These are phyloP conservation scores for Neurospora pannonica DNA, from an alignment of 495 filamentous ascomycete species.

Conservation along the genomic window DNA sequence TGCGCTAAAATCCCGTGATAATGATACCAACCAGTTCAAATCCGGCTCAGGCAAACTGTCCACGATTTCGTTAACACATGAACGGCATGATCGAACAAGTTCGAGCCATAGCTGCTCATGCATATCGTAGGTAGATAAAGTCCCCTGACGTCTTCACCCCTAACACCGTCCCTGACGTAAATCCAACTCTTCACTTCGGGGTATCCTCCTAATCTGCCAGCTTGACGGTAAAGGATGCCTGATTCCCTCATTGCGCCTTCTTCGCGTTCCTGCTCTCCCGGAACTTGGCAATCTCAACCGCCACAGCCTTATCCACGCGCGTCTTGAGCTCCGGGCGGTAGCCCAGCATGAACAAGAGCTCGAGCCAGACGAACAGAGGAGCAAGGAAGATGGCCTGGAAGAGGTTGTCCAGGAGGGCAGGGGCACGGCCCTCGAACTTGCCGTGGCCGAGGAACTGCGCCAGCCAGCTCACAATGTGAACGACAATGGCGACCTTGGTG, in stretches of 20 bases:
- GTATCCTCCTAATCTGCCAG: not conserved
- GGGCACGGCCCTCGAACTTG: constrained; percentile 76
- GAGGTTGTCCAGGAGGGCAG: constrained; percentile 82
- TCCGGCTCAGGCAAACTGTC: not conserved
- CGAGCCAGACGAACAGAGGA: constrained; percentile 97
- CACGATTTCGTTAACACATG: not conserved
- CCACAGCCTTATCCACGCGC: constrained; percentile 65
- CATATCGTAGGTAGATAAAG: not conserved
- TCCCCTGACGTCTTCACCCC: not conserved
- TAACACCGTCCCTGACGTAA: not conserved
- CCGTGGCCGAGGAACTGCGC: constrained; percentile 89
- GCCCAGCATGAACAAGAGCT: constrained; percentile 81
- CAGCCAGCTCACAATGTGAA: constrained; percentile 72
- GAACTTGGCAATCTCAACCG: constrained; percentile 57
- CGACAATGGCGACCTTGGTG: constrained; percentile 59
- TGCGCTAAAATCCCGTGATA: not conserved
- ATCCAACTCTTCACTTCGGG: not conserved
- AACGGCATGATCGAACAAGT: not conserved
- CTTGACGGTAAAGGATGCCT: not conserved
- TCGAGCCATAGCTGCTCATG: not conserved
- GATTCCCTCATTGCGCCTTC: constrained; percentile 5
- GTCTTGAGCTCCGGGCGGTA: constrained; percentile 81
- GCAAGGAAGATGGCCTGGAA: constrained; percentile 88
- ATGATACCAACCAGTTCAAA: not conserved
- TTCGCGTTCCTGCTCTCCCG: constrained; percentile 27